Evolutionary conservation across 176 grass and related monocot genomes (phyloP), one percentile per base, ranked within the genome.

Genomic region (Carex pumila): DNA sequence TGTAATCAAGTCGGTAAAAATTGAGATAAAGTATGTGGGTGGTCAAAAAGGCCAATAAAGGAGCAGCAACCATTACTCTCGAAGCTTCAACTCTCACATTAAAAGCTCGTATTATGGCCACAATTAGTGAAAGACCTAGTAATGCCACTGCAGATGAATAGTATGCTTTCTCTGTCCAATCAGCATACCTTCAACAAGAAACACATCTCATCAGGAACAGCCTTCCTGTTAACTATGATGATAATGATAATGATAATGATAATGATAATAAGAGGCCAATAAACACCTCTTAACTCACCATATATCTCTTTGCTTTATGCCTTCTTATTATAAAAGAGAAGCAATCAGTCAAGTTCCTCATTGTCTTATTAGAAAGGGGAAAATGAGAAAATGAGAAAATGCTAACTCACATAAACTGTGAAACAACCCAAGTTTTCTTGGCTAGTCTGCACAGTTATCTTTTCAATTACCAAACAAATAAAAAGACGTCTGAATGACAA

Each of bases 11-110:
- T 85, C 83, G 52, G 43, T 93, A 95, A 80, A 99, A 99, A 81
- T 95, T 99, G 30, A 99, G 91, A 88, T 99, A 99, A 62, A 99
- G 57, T 67, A 99, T 94, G 66, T 99, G 96, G 29, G 96, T 94
- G 15, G 96, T 94, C n/a, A 93, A 80, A 79, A 99, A 99, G 3
- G 96, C 96, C 83, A 99, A 83, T 67, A 99, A 86, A 62, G 96
- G 96, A 58, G 92, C 93, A 31, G 89, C 91, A 39, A 93, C 93
- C 93, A 94, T 96, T 56, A 96, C 93, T 65, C 97, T 92, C 21
- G 93, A 94, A 92, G 93, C 91, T 85, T 92, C 88, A 25, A 85
- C 87, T 80, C 81, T 92, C 59, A 96, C 70, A 88, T 94, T 91
- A 36, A 89, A 89, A 39, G 93, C 88, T 57, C 93, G 75, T 74